Evolutionary conservation across 805 yeast genomes (phyloP), one percentile per base, ranked within the genome.

Genomic region (Saccharomycopsis fermentans): DNA sequence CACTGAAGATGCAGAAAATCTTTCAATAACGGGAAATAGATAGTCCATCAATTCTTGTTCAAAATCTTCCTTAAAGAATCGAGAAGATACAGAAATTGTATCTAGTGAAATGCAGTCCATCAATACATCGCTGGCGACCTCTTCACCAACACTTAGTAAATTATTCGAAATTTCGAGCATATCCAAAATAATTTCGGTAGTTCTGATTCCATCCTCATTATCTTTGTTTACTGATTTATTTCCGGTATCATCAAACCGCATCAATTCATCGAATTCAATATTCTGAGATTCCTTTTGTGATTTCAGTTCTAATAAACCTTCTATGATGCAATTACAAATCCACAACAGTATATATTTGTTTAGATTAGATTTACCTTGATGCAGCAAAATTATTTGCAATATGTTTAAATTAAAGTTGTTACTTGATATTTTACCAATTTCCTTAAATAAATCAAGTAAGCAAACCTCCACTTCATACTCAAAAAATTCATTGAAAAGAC

Each of bases 11-110:
- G 83, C 81, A 0, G 96, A 90, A 39, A 92, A 71, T 43, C 82
- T 78, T 55, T 88, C 90, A 27, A 91, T 75, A 0, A 90, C 77
- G 0, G 92, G 86, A 64, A 82, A 88, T 6, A 94, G 68, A 58
- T 79, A 76, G 61, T 89, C 95, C 61, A 88, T 80, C 35, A 92
- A 69, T 59, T 86, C 86, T 17, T 74, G 74, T 47, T 77, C 65
- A 64, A 83, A 81, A 1, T 72, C 77, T 0, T 63, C 56, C 1
- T 73, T 73, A 61, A 76, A 53, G 4, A 67, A 58, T 12, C 60
- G 62, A n/a, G 73, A 69, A 3, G 69, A 67, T 16, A 63, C 60
- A 0, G 70, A 69, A 40, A 83, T 73, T 0, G 83, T 65, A 55
- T 76, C 77, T 4, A 83, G 60, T 0, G 84, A 75, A 12, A 78